Evolutionary conservation across 495 filamentous ascomycete genomes (phyloP).

Genomic region (Neurospora sp.): DNA sequence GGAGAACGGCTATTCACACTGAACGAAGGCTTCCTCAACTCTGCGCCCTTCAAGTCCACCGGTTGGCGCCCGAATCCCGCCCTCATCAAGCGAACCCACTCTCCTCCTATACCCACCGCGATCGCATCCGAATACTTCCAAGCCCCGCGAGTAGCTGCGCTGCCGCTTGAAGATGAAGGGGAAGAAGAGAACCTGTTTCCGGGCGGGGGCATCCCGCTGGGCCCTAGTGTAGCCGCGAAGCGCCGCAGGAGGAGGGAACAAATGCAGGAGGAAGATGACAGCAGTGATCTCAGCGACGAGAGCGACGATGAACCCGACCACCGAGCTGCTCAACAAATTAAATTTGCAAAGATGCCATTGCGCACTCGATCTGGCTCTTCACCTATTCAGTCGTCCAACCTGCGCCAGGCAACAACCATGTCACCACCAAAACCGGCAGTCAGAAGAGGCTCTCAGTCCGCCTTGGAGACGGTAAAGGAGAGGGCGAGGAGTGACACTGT

Average conservation of each 20-base stretch:
- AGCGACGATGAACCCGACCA: constrained; percentile 82
- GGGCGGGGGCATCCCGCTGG: constrained; percentile 63
- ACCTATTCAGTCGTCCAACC: constrained; percentile 56
- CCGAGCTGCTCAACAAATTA: constrained; percentile 66
- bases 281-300: constrained; percentile 91
- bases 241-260: constrained; percentile 58
- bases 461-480: constrained; percentile 63
- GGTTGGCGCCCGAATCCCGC: constrained; percentile 76
- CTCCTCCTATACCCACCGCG: constrained; percentile 89
- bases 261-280: constrained; percentile 92
- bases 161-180: constrained; percentile 61
- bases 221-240: constrained; percentile 50
- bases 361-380: constrained; percentile 78
- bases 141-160: constrained; percentile 44
- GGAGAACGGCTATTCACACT: constrained; percentile 91
- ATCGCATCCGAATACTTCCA: constrained; percentile 86
- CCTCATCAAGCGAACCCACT: constrained; percentile 83
- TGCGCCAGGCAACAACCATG: constrained; percentile 31
- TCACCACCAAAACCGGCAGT: constrained; percentile 24
- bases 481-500: constrained; percentile 73
- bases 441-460: constrained; percentile 65
- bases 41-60: constrained; percentile 88
- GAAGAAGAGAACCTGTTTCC: constrained; percentile 75
- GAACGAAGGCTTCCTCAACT: constrained; percentile 81
- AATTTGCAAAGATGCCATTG: constrained; percentile 91